These are phyloP conservation scores for Podila minutissima DNA, from an alignment of 192 early-diverging fungal genomes.

Conservation along the genomic window DNA sequence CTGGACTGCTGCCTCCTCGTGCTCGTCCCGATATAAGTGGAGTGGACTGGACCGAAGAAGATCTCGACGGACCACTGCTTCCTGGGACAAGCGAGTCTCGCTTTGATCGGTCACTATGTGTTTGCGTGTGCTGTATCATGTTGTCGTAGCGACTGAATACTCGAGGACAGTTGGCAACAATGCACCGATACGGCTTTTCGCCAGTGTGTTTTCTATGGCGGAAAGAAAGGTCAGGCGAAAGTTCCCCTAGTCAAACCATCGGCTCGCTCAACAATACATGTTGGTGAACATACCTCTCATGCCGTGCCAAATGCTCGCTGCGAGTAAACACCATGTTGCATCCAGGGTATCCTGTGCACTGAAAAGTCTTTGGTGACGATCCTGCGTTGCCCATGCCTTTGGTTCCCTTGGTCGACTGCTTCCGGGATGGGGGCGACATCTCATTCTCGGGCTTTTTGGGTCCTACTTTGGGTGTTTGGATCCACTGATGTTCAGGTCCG, in stretches of 20 bases:
- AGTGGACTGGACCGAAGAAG: slow-evolving; percentile 36
- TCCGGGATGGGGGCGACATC: slow-evolving; percentile 7
- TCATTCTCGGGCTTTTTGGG: background rate
- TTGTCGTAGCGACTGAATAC: slow-evolving; percentile 78
- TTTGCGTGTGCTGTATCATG: slow-evolving; percentile 78
- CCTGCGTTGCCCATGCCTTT: slow-evolving; percentile 15
- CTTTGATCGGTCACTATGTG: slow-evolving; percentile 55
- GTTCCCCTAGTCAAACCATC: background rate
- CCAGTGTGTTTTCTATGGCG: slow-evolving; percentile 42
- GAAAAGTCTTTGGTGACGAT: slow-evolving; percentile 44
- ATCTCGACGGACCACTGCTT: slow-evolving; percentile 10
- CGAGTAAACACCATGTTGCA: slow-evolving; percentile 51
- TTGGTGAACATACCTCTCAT: slow-evolving; percentile 31
- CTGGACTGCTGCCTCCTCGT: slow-evolving; percentile 36
- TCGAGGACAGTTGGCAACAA: slow-evolving; percentile 63
- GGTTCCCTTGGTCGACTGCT: slow-evolving; percentile 10
- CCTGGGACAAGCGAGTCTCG: slow-evolving; percentile 29
- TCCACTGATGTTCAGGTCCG: background rate
- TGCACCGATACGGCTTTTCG: slow-evolving; percentile 72
- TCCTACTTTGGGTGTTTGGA: slow-evolving; percentile 12
- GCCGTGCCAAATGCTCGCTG: slow-evolving; percentile 48
- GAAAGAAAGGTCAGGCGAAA: background rate
- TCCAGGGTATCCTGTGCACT: slow-evolving; percentile 51
- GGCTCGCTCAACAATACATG: background rate
- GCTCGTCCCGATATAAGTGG: slow-evolving; percentile 20